Base-by-base conservation (phyloP, 2,329 filamentous ascomycete genomes). In the Exophiala lecanii-corni region DNA sequence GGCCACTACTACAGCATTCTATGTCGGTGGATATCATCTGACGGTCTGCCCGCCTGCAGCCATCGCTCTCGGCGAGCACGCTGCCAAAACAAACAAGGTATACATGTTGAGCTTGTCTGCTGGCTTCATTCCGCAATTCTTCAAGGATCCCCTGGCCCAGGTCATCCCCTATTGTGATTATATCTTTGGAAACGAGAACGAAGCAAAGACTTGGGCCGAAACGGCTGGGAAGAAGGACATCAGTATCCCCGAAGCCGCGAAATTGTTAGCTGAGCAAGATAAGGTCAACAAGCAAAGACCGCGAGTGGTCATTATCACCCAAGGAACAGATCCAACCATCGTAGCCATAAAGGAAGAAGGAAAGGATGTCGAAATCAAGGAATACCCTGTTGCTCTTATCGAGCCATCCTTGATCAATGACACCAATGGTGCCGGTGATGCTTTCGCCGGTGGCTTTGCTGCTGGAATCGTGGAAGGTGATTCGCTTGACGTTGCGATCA, bases 81-180 rank as follows among this genome's bases (percentile, higher is more conserved):
- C 92, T 45, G 89, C 88, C 28, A 72, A 76, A 54, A 81, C 87
- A 67, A 84, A 97, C 78, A 98, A 98, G 76, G 63, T 76, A 50
- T 94, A 97, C 67, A 80, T 89, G 58, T 81, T 98, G 57, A 94
- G 89, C 57, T 80, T 98, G 49, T 92, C 88, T 39, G 92, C 92
- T 5, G 92, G 92, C 47, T 98, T 98, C 75, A 95, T 98, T 61
- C 74, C 84, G 28, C 85, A 94, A 64, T 95, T 96, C 78, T 98
- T 97, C 84, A 96, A 96, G 76, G 89, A 96, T 37, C 85, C 81
- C 51, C 79, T 98, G 31, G 88, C 95, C 68, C 81, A 82, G 59
- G 84, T 86, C 23, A 75, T 89, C 43, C 86, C 87, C 21, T 98
- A 96, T 79, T 94, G 89, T 76, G 92, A 98, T 73, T 95, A 92